These are phyloP conservation scores for Fennellomyces sp. DNA, from an alignment of 371 early-diverging fungal species.

Conservation along the genomic window DNA sequence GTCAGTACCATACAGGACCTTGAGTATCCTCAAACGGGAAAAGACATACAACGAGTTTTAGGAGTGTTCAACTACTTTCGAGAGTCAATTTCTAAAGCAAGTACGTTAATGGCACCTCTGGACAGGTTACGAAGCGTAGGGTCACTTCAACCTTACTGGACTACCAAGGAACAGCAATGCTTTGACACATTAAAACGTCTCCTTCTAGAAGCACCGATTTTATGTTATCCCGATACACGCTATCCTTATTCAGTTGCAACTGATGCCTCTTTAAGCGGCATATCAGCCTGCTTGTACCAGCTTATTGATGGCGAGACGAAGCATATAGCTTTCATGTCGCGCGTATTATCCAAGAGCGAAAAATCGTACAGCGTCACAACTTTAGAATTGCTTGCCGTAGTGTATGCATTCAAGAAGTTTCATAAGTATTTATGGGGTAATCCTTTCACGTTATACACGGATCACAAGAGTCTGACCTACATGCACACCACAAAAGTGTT, in stretches of 20 bases:
- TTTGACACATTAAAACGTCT: slow-evolving; percentile 14
- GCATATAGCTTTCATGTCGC: too few relatives aligned
- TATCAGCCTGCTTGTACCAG: too few relatives aligned
- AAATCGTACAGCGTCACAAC: too few relatives aligned
- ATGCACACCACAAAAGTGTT: too few relatives aligned
- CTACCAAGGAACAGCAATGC: background rate
- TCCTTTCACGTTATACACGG: too few relatives aligned
- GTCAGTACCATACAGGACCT: slow-evolving; percentile 14
- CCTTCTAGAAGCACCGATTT: background rate
- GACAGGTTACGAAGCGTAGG: background rate
- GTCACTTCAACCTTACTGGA: background rate
- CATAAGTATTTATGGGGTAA: slow-evolving; percentile 31
- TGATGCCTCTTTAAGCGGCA: too few relatives aligned
- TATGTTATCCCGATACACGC: slow-evolving; percentile 32
- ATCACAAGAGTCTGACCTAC: too few relatives aligned
- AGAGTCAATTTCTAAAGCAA: background rate
- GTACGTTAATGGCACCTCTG: background rate
- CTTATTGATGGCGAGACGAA: too few relatives aligned
- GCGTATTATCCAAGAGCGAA: too few relatives aligned
- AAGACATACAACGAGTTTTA: slow-evolving; percentile 14
- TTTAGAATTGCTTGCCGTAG: slow-evolving; percentile 17
- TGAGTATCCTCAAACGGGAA: slow-evolving; percentile 12
- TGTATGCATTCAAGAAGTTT: slow-evolving; percentile 27
- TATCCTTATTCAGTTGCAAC: too few relatives aligned
- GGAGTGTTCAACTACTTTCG: background rate